Base-by-base conservation (phyloP, 257 asterid genomes). In the Datura wrightii region DNA sequence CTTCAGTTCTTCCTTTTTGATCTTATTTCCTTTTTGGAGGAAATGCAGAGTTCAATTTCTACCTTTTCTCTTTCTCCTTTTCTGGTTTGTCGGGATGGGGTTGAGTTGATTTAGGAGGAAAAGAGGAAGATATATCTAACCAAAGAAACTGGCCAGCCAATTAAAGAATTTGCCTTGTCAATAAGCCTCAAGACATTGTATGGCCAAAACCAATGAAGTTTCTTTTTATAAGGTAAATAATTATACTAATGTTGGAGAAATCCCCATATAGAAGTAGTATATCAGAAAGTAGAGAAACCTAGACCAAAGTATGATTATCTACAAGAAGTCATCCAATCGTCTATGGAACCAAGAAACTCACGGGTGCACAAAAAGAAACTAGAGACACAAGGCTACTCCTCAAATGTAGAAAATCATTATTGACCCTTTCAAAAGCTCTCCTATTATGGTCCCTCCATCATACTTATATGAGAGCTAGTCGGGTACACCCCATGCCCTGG, bases 91-190 rank as follows among this genome's bases (percentile, higher is more conserved):
- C 4, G 79, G 5, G 67, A 6, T 63, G 39, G 39, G 42, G 76
- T 67, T 37, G 50, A 41, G 5, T 15, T 37, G 50, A 67, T 19
- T 37, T 67, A 67, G 44, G 71, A 65, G 19, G 76, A 66, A 36
- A 3, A 39, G 8, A 41, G 54, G 54, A 70, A 18, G 79, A 70
- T 19, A 41, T 70, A 70, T 42, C 52, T 39, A 70, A 41, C 34
- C 52, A 41, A 70, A 41, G 54, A 70, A 41, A 39, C 54, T 11
- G 19, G 54, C 79, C 34, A 41, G 15, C 16, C 42, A 70, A 42
- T 15, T 69, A 69, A 69, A 41, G 53, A 69, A 69, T 69, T 69
- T 69, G 78, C 53, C 31, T 39, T 39, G 52, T 37, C 50, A 67
- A 37, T 69, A 69, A 39, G 53, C 53, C 52, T 39, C 78, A 7